Conservation (phyloP, 176 grass and related monocot species). For the Coix lacrymajobi region DNA sequence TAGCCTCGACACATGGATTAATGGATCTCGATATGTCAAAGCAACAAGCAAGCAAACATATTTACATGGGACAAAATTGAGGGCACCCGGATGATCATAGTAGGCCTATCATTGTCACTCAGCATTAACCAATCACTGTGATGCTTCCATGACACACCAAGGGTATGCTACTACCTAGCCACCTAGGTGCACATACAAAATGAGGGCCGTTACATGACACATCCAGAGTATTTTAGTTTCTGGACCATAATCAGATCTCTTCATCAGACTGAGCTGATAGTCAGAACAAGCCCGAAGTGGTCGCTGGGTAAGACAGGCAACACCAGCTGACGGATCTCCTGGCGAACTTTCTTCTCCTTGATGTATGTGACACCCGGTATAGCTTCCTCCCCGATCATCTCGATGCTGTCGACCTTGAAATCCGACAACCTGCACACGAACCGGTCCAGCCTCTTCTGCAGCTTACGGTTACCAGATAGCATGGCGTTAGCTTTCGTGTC, state of each 20-base stretch:
- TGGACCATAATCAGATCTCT: conserved; percentile 33
- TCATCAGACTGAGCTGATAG: conserved; percentile 33
- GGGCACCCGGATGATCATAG: background rate
- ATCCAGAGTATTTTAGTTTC: conserved; percentile 29
- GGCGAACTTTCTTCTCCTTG: conserved; percentile 70
- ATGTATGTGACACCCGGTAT: conserved; percentile 57
- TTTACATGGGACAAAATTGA: background rate
- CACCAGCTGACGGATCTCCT: conserved; percentile 34
- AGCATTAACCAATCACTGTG: background rate
- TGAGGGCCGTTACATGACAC: conserved; percentile 17
- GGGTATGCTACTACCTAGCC: conserved; percentile 2
- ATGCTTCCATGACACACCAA: background rate
- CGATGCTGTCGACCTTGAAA: conserved; percentile 57
- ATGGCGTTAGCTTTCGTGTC: conserved; percentile 70
- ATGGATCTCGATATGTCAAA: background rate
- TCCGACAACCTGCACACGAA: conserved; percentile 53
- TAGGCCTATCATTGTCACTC: background rate
- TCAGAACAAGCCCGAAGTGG: conserved; percentile 78
- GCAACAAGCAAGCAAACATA: background rate
- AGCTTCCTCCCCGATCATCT: conserved; percentile 70
- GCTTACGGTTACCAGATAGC: conserved; percentile 57
- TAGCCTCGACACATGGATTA: background rate
- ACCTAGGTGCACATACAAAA: too few species aligned
- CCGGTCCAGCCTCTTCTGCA: conserved; percentile 72
- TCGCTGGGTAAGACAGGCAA: conserved; percentile 83